Evolutionary conservation across 768 basidiomycete genomes (phyloP).

Genomic region (Scleroderma bovista): DNA sequence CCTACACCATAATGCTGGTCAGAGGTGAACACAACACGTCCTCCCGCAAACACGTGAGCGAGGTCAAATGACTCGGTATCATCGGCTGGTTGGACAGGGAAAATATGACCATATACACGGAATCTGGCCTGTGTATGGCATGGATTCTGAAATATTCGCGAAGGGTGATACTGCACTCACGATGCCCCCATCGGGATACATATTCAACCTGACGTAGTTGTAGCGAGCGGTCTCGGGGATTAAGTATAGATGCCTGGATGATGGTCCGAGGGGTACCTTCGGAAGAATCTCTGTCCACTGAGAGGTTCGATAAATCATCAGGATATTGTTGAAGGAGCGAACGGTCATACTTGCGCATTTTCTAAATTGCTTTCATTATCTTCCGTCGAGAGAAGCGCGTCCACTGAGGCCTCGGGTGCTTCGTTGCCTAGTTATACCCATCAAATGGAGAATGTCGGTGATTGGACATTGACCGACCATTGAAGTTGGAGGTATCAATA

Average conservation of each 20-base stretch:
- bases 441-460: background rate
- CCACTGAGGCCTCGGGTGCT: conserved; percentile 76
- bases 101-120: conserved; percentile 81
- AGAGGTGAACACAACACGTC: conserved; percentile 75
- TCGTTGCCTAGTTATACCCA: conserved; percentile 60
- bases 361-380: conserved; percentile 40
- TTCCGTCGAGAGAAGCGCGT: conserved; percentile 44
- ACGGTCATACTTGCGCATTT: conserved; percentile 47
- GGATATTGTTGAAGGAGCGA: background rate
- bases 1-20: conserved; percentile 96
- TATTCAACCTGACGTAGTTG: conserved; percentile 86
- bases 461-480: conserved; percentile 43
- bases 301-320: background rate
- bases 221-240: conserved; percentile 46
- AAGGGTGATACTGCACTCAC: conserved; percentile 33
- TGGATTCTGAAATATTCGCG: background rate
- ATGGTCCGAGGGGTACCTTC: conserved; percentile 70
- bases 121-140: conserved; percentile 67
- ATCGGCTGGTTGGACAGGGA: conserved; percentile 53
- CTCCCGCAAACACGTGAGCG: conserved; percentile 88
- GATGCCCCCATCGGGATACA: conserved; percentile 97
- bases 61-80: conserved; percentile 62
- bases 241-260: conserved; percentile 84
- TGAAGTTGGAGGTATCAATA: conserved; percentile 93
- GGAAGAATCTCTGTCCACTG: conserved; percentile 85